Base-by-base conservation (phyloP, 140 eudicot genomes). In the Bidens hawaiensis region DNA sequence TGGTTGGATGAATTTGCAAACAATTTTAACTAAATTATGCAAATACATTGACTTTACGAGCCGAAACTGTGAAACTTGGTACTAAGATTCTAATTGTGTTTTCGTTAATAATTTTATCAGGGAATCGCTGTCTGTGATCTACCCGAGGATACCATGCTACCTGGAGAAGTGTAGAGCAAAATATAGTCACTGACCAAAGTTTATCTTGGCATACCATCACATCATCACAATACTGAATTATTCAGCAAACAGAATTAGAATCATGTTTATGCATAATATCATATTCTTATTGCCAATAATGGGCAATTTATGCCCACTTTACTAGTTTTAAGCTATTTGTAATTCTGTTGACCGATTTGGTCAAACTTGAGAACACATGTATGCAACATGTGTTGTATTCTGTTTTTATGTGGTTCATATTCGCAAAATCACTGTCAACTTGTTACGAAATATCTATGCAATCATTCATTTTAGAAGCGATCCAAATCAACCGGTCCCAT, bases 61-160 rank as follows among this genome's bases (percentile, higher is more conserved):
- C 4, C 26, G 16, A 14, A 23, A 21, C 17, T 11, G 13, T 21
- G 2, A 17, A 21, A 30, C 13, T 30, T 65, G 34, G 47, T 16
- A 42, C 12, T 3, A 22, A 17, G 34, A 33, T 61, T 51, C 16
- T 62, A 26, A 61, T 24, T 8, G 61, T 13, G 10, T 46, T 47
- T 46, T n/a, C 1, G n/a, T 6, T 64, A n/a, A n/a, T 9, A 10
- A 33, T 50, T 30, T 62, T 67, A 33, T 28, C 73, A 91, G 99
- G 99, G 99, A 53, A 82, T 87, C 42, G 95, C 93, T 8, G 89
- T 87, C 0, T 91, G 99, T 74, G 99, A 91, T 75, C 85, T 91
- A 33, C 94, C 94, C 0, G 95, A 78, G 57, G 99, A 91, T 64
- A 91, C 99, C 3, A 91, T 91, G 99, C 99, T 91, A 70, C 96